Evolutionary conservation across 148 eudicot genomes (phyloP).

Genomic region (Oxyria digyna): DNA sequence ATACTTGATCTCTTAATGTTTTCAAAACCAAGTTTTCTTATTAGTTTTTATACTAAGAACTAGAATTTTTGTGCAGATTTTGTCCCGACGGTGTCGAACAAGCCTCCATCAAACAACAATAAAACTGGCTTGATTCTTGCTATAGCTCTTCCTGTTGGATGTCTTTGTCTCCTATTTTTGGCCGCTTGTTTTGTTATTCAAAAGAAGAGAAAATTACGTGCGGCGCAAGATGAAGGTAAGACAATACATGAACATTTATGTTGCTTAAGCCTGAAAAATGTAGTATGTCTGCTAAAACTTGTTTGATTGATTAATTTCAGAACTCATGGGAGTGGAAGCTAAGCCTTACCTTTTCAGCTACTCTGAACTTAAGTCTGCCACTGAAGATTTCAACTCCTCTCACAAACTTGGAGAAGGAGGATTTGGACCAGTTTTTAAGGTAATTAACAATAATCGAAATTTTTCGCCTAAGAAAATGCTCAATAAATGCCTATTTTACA

Average conservation of each 20-base stretch:
- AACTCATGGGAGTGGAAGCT: conserved; percentile 51
- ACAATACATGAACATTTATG: not conserved
- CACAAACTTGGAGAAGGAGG: conserved; percentile 40
- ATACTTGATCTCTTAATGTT: not conserved
- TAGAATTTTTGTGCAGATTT: conserved; percentile 36
- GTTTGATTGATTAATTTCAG: conserved; percentile 20
- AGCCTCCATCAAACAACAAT: conserved; percentile 30
- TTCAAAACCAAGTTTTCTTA: not conserved
- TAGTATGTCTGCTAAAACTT: not conserved
- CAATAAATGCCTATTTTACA: conserved; percentile 7
- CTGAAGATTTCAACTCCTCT: conserved; percentile 28
- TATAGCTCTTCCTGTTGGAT: conserved; percentile 37
- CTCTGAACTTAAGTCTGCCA: conserved; percentile 58
- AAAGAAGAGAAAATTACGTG: conserved; percentile 27
- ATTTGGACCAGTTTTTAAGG: conserved; percentile 32
- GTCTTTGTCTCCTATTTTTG: conserved; percentile 31
- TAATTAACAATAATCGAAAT: not conserved
- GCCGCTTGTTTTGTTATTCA: conserved; percentile 25
- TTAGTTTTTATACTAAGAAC: not conserved
- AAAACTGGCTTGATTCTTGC: conserved; percentile 57
- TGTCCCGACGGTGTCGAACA: conserved; percentile 38
- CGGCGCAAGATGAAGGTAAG: conserved; percentile 52
- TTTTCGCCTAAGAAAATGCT: too few relatives aligned
- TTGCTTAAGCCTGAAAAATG: not conserved
- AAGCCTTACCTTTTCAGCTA: conserved; percentile 49